Base-by-base conservation (phyloP, 192 early-diverging fungal genomes). In the Piromyces sp. region DNA sequence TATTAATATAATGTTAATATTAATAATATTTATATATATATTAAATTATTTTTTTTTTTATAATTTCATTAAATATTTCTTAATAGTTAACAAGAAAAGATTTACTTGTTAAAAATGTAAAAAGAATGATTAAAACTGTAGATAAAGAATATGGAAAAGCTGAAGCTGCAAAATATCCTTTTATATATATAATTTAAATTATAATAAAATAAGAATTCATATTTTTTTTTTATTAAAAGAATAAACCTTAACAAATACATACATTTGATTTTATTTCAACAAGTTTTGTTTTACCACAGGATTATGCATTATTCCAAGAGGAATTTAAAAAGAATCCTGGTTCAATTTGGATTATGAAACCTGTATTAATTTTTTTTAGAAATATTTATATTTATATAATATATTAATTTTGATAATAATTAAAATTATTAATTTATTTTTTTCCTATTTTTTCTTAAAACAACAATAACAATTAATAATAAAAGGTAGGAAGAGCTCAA, bases 321-420 rank as follows among this genome's bases (percentile, higher is more conserved):
- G 91, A 92, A 84, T 92, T 92, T 83, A 92, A 90, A 82, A 81
- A 89, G n/a, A 89, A 90, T 81, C 86, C 87, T 14, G 90, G 91
- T n/a, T 82, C 84, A 30, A 85, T 90, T 14, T 92, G 91, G 91
- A 92, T 92, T 81, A 92, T 92, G 91, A 92, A 92, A 81, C 91
- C 91, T n/a, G 51, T 68, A 68, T 6, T 33, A 9, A 33, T 33
- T 9, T 33, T 33, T n/a, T n/a, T n/a, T n/a, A n/a, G n/a, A n/a
- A n/a, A n/a, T n/a, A n/a, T n/a, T n/a, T n/a, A n/a, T n/a, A n/a
- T n/a, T n/a, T n/a, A n/a, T n/a, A n/a, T n/a, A n/a, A n/a, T n/a
- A n/a, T n/a, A n/a, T n/a, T n/a, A n/a, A n/a, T n/a, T n/a, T n/a
- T n/a, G n/a, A n/a, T n/a, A n/a, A n/a, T n/a, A n/a, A n/a, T n/a